Percentiles rank a stretch among this genome's conserved stretches.
Evolutionary conservation across 75 land plant genomes (phyloP).

Genomic region (Pinus albicaulis): DNA sequence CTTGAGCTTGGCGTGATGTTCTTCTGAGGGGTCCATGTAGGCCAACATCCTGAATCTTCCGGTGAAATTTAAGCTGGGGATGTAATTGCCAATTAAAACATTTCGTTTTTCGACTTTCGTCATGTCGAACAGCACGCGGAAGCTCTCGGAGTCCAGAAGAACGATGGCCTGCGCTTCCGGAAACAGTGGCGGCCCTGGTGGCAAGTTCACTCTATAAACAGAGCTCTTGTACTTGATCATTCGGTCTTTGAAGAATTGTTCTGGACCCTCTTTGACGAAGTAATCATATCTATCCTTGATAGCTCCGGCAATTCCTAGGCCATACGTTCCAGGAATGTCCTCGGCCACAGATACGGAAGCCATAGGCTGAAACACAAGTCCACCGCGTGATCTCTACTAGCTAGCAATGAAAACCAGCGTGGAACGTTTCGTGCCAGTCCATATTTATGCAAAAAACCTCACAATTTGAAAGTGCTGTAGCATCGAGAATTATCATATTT

Average conservation of each 20-base stretch:
- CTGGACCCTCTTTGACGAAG: background rate
- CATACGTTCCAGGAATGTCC: slow-evolving; percentile 42
- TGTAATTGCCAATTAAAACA: slow-evolving; percentile 65
- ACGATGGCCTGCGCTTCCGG: slow-evolving; percentile 35
- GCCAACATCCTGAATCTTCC: slow-evolving; percentile 46
- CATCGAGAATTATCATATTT: no score
- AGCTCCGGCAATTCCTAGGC: slow-evolving; percentile 27
- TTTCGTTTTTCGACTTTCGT: slow-evolving; percentile 64
- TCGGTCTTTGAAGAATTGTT: slow-evolving; percentile 48
- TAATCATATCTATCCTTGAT: slow-evolving; percentile 30
- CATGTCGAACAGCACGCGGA: slow-evolving; percentile 63
- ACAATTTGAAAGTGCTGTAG: no score
- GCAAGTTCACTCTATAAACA: slow-evolving; percentile 71
- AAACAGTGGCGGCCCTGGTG: slow-evolving; percentile 70
- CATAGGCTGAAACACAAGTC: no score
- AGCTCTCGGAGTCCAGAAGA: slow-evolving; percentile 64
- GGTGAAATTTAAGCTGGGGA: slow-evolving; percentile 57
- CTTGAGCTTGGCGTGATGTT: slow-evolving; percentile 51
- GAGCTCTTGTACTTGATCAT: slow-evolving; percentile 65
- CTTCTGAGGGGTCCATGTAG: slow-evolving; percentile 68
- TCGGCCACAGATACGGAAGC: no score
- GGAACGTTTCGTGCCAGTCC: no score
- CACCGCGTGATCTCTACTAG: no score
- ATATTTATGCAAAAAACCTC: no score
- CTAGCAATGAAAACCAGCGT: no score